Conservation (phyloP, 192 early-diverging fungal genomes). For the Dissophora ornata region DNA sequence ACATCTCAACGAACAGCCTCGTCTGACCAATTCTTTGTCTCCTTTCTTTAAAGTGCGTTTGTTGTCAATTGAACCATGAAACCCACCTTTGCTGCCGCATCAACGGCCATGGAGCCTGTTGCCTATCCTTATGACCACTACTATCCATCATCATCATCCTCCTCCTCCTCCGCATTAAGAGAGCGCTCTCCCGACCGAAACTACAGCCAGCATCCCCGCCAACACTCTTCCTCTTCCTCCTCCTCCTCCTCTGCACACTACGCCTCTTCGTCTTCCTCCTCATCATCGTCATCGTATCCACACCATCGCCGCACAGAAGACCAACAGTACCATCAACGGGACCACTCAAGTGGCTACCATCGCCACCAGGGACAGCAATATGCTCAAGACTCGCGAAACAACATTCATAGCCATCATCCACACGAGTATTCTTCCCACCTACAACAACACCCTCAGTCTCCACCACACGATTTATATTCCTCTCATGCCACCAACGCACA, state of each 20-base stretch:
- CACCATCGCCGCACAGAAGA: slow-evolving; percentile 6
- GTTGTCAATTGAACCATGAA: too few relatives aligned
- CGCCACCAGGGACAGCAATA: slow-evolving; percentile 7
- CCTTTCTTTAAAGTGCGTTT: too few relatives aligned
- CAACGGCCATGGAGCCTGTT: slow-evolving; percentile 4
- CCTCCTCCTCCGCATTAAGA: background rate
- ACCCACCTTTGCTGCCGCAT: slow-evolving; percentile 11
- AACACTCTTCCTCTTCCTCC: slow-evolving; percentile 9
- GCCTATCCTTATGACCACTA: slow-evolving; percentile 12
- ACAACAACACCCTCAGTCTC: background rate
- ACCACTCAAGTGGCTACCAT: background rate
- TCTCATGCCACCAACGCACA: background rate
- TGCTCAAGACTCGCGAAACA: too few relatives aligned
- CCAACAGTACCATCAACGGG: slow-evolving; percentile 6
- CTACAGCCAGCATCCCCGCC: slow-evolving; percentile 17
- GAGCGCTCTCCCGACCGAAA: background rate
- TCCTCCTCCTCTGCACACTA: slow-evolving; percentile 5
- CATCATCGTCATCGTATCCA: slow-evolving; percentile 4
- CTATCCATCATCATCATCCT: background rate
- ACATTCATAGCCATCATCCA: background rate
- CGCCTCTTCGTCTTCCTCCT: slow-evolving; percentile 1
- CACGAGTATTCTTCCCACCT: background rate
- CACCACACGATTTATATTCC: background rate
- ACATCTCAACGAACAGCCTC: too few relatives aligned
- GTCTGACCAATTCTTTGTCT: too few relatives aligned